Conservation (phyloP, 2,329 filamentous ascomycete species). For the Arthrobotrys iridis region DNA sequence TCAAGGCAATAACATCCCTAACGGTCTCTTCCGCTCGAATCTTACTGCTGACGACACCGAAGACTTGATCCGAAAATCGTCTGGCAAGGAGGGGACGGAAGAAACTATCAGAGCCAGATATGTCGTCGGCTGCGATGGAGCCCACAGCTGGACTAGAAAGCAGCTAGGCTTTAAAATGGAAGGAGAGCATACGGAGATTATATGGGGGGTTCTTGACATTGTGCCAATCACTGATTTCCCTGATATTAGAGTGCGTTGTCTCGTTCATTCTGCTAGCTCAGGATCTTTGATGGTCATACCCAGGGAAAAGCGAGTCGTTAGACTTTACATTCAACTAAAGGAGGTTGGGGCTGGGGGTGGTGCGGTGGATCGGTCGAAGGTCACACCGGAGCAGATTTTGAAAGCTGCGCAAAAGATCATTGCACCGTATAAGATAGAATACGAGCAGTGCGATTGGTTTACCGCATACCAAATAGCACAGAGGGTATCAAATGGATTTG, state of each 20-base stretch:
- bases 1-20: conserved; percentile 60
- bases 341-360: conserved; percentile 64
- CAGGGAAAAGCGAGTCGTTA: conserved; percentile 71
- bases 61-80: conserved; percentile 27
- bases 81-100: conserved; percentile 60
- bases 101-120: conserved; percentile 70
- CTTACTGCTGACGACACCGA: conserved; percentile 68
- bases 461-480: conserved; percentile 75
- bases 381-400: conserved; percentile 73
- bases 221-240: conserved; percentile 69
- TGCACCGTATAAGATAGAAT: conserved; percentile 73
- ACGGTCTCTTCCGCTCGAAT: conserved; percentile 72
- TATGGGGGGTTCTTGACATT: conserved; percentile 67
- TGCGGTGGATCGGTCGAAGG: conserved; percentile 69
- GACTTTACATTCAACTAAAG: conserved; percentile 73
- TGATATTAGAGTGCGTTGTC: conserved; percentile 54
- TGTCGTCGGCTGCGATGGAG: conserved; percentile 75
- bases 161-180: conserved; percentile 69
- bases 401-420: conserved; percentile 72
- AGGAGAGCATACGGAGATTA: conserved; percentile 68
- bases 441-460: conserved; percentile 74
- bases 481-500: conserved; percentile 70
- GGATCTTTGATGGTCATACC: conserved; percentile 74
- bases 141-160: conserved; percentile 72
- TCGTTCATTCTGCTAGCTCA: conserved; percentile 67